Evolutionary conservation across 306 rosid species (phyloP), one percentile per base, ranked within the genome.

Genomic region (Sophora flavescens): DNA sequence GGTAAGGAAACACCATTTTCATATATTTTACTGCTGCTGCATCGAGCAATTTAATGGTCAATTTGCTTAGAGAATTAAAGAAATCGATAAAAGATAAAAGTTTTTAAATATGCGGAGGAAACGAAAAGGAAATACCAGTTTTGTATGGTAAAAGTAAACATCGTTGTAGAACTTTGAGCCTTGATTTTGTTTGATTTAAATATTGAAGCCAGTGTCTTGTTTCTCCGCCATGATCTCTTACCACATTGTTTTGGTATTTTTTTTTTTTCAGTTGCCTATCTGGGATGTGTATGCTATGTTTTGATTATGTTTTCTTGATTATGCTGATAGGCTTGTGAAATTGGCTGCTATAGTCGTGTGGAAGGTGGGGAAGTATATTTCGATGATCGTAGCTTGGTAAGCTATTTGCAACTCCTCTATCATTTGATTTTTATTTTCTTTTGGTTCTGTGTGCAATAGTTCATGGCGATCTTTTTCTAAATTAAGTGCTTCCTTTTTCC

Each of bases 361-460:
- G 97, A 95, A 86, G 97, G 90, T 1, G 98, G 99, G 64, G 89
- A 89, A 63, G 97, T 95, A 59, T 77, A 35, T 84, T 95, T 95
- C 58, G 97, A 95, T 12, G 99, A 92, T 62, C 89, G 93, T 54
- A 87, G 87, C 86, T 76, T 92, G 96, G 97, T 95, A 88, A 87
- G 88, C 83, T 73, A 56, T 65, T 6, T 67, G 56, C 32, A 65
- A 66, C 63, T 66, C 72, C 8, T 36, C 35, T 32, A 74, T 36
- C 48, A 18, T 48, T 54, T 67, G 11, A 28, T 48, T 73, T 73
- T 63, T 28, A 10, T 16, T 30, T 32, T 8, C 4, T 16, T 61
- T 53, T 76, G 61, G 32, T 16, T 62, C 12, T 38, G 9, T 68
- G 6, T 57, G 70, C 68, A 63, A 35, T 72, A 14, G 44, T 28